A percentile compares a stretch with the other conserved stretches of the same genome.
These are phyloP conservation scores for Hysterium pulicare DNA, from an alignment of 2,329 filamentous ascomycete species.

Conservation along the genomic window DNA sequence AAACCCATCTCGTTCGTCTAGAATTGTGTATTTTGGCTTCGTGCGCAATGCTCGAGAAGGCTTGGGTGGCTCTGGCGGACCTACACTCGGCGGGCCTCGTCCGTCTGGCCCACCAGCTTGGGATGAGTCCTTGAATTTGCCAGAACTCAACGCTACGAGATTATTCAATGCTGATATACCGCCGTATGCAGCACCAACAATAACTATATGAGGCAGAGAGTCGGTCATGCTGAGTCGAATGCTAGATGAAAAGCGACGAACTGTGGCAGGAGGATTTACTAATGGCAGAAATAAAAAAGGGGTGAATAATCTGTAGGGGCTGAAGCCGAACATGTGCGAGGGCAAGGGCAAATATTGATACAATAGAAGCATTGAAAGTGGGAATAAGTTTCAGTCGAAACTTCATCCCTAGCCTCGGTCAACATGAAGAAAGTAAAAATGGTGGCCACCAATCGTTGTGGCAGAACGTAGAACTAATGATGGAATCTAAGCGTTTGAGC, in stretches of 20 bases:
- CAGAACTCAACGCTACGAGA: neutral
- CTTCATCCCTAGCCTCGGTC: too few species aligned
- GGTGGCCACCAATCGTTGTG: too few species aligned
- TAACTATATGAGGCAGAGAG: neutral
- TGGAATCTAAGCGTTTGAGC: too few species aligned
- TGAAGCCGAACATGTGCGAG: neutral
- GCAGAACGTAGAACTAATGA: too few species aligned
- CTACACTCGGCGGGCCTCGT: neutral
- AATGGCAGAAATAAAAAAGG: neutral
- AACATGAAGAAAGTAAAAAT: too few species aligned
- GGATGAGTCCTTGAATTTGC: too few species aligned
- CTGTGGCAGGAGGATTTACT: neutral
- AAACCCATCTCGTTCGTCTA: neutral
- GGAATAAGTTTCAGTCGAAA: too few species aligned
- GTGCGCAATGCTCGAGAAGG: neutral
- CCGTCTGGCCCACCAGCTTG: too few species aligned
- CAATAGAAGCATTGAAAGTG: too few species aligned
- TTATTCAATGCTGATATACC: neutral
- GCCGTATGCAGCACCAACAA: neutral
- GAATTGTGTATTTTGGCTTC: neutral
- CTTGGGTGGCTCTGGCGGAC: neutral
- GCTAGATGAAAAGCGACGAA: neutral
- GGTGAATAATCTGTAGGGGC: neutral
- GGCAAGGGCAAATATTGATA: too few species aligned
- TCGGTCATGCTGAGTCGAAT: neutral